Base-by-base conservation (phyloP, 192 early-diverging fungal species). In the Coemansia sp. region DNA sequence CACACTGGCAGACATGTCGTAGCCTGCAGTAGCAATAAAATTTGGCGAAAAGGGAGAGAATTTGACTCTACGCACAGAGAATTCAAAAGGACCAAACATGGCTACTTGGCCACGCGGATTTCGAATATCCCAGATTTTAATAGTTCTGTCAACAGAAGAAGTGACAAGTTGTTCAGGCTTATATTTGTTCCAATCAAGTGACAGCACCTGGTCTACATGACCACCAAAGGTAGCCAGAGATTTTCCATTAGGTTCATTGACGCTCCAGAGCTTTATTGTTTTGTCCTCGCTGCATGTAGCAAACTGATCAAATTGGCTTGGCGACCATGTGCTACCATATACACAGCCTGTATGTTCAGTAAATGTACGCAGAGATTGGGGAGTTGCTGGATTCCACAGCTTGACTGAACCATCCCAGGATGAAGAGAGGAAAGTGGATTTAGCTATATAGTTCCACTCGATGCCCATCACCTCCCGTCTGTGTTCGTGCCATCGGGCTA, bases 111-210 rank as follows among this genome's bases (percentile, higher is more conserved):
- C 85, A 22, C 90, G 80, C 0, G 91, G 85, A 58, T 87, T 87
- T 33, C 95, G 89, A 17, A 93, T 64, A 77, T 99, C 97, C 94
- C 94, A 99, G 25, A 95, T 84, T 70, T 93, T 93, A 67, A 97
- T 85, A 2, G 88, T 90, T 51, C 88, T 84, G 71, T 99, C 97
- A 3, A 94, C 93, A 33, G 90, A 91, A 2, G 91, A 93, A 3
- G 97, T 95, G 6, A 91, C 93, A n/a, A 99, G 66, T 19, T 84
- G 80, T 63, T 93, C 76, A 6, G 90, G 86, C 33, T 88, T 83
- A 74, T 99, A 99, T 75, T 99, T 99, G 79, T 96, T 96, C 96
- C 96, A 99, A 65, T 99, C 97, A 57, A 97, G 66, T 6, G 94
- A 90, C 19, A 99, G 80, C 6, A 95, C 85, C 76, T 99, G 95